Percentiles rank a stretch among this genome's conserved stretches.
phyloP scores from a whole-genome alignment of 352 stramenopile genomes.

The Phytophthora pluvialis region DNA sequence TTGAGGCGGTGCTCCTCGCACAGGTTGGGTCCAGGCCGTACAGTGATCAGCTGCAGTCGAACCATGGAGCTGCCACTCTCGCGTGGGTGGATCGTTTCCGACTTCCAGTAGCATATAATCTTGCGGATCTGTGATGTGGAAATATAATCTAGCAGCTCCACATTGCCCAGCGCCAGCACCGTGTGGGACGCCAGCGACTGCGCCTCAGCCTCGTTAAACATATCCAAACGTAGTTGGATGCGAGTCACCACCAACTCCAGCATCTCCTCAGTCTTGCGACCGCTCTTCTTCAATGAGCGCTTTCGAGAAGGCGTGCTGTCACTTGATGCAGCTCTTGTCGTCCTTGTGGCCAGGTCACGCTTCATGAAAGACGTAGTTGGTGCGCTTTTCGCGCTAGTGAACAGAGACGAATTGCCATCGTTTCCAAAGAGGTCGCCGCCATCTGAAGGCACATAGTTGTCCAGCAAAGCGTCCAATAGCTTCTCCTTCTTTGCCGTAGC shows the following conservation, averaged over 20 bases:
- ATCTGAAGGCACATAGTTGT: conserved; percentile 83
- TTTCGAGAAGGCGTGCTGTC: conserved; percentile 40
- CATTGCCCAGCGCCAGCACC: conserved; percentile 76
- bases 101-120: conserved; percentile 92
- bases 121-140: conserved; percentile 91
- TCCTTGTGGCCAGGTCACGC: conserved; percentile 34
- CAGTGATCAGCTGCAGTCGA: conserved; percentile 80
- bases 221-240: conserved; percentile 84
- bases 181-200: conserved; percentile 81
- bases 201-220: conserved; percentile 80
- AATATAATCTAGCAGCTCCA: conserved; percentile 91
- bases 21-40: conserved; percentile 74
- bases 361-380: conserved; percentile 46
- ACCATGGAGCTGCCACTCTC: conserved; percentile 89
- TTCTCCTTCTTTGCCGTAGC: conserved; percentile 62
- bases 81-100: conserved; percentile 76
- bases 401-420: conserved; percentile 41
- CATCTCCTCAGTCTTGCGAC: conserved; percentile 91
- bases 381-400: conserved; percentile 46
- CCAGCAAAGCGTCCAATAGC: conserved; percentile 77
- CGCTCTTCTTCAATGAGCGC: conserved; percentile 77
- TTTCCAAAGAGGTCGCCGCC: conserved; percentile 63
- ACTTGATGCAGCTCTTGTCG: conserved; percentile 31
- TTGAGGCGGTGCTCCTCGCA: conserved; percentile 88
- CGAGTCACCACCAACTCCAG: conserved; percentile 81